A percentile compares a stretch with the other conserved stretches of the same genome.
Evolutionary conservation across 345 rosid species (phyloP).

Genomic region (Acer yangbiense): DNA sequence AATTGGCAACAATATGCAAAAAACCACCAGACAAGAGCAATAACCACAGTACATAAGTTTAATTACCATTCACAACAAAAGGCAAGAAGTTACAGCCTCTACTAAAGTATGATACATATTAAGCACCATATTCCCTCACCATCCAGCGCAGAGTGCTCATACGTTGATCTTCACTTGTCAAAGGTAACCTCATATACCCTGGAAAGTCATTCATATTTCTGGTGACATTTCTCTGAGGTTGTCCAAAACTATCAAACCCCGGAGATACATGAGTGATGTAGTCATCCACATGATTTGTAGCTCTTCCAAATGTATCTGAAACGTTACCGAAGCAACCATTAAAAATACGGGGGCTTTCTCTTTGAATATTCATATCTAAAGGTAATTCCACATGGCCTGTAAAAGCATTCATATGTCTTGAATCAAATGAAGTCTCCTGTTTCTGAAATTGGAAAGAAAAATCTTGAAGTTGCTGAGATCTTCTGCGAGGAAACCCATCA

Average conservation of each 20-base stretch:
- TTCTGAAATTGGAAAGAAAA: slow-evolving; percentile 7
- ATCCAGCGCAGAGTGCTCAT: not conserved
- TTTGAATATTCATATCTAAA: not conserved
- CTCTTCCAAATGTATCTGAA: too few relatives aligned
- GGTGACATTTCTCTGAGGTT: not conserved
- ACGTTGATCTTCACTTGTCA: not conserved
- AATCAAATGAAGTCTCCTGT: not conserved
- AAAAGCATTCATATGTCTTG: not conserved
- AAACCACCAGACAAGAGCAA: too few relatives aligned
- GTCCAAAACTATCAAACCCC: not conserved
- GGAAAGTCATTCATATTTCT: not conserved
- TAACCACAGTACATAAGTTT: too few relatives aligned
- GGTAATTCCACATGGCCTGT: not conserved
- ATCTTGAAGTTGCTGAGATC: not conserved
- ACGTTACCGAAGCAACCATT: not conserved
- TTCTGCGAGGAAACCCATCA: not conserved
- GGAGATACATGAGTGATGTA: not conserved
- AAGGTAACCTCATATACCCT: not conserved
- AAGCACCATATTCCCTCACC: not conserved
- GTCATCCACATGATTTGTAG: too few relatives aligned
- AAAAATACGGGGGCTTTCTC: not conserved
- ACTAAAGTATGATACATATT: not conserved
- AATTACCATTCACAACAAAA: too few relatives aligned
- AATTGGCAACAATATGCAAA: too few relatives aligned
- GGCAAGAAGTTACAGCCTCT: too few relatives aligned